These are phyloP conservation scores for Penicillium sp. DNA, from an alignment of 2,329 filamentous ascomycete species.

Conservation along the genomic window DNA sequence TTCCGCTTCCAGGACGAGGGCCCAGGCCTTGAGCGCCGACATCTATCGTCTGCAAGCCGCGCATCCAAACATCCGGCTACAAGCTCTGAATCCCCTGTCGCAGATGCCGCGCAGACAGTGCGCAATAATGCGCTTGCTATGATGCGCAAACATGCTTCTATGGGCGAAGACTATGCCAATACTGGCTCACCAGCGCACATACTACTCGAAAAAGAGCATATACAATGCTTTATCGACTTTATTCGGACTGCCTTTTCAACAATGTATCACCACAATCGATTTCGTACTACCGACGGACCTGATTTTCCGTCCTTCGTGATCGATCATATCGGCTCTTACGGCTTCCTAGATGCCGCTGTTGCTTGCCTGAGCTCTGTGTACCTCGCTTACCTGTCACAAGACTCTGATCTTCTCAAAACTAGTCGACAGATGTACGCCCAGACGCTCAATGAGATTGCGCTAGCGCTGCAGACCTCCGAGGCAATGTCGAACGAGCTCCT, in stretches of 20 bases:
- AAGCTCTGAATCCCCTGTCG: background rate
- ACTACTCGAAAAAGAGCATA: slow-evolving; percentile 13
- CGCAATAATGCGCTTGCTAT: slow-evolving; percentile 32
- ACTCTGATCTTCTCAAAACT: slow-evolving; percentile 26
- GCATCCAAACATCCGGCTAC: background rate
- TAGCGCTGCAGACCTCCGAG: slow-evolving; percentile 31
- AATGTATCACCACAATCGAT: slow-evolving; percentile 34
- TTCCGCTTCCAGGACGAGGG: slow-evolving; percentile 47
- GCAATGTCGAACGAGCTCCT: slow-evolving; percentile 40
- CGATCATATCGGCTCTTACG: slow-evolving; percentile 28
- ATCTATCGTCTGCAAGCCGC: slow-evolving; percentile 20
- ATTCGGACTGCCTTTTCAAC: slow-evolving; percentile 35
- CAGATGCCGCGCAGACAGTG: slow-evolving; percentile 23
- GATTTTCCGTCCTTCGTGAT: slow-evolving; percentile 32
- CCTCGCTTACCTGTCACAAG: slow-evolving; percentile 30
- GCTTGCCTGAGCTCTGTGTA: slow-evolving; percentile 36
- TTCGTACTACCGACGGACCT: slow-evolving; percentile 28
- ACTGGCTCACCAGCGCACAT: slow-evolving; percentile 5
- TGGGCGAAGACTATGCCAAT: slow-evolving; percentile 12
- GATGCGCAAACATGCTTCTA: slow-evolving; percentile 26
- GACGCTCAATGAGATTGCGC: slow-evolving; percentile 37
- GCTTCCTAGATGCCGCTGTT: slow-evolving; percentile 32
- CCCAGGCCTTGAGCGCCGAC: slow-evolving; percentile 38
- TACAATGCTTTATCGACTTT: slow-evolving; percentile 28
- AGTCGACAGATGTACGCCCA: slow-evolving; percentile 39